These are phyloP conservation scores for Alternaria sp. DNA, from an alignment of 2,329 filamentous ascomycete species.

Conservation along the genomic window DNA sequence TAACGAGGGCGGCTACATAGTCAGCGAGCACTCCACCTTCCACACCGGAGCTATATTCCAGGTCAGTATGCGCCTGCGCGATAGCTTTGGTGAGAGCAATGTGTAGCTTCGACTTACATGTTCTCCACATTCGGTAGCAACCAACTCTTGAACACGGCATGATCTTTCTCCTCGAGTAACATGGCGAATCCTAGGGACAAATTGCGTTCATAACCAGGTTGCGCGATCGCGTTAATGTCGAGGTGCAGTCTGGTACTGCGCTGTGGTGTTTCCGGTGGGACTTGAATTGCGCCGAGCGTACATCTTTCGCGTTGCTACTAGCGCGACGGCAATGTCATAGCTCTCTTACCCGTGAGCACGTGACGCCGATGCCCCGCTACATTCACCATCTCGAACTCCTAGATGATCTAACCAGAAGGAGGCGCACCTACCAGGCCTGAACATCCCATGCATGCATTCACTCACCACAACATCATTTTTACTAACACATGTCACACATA, in stretches of 20 bases:
- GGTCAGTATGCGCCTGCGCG: slow-evolving; percentile 8
- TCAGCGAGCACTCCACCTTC: slow-evolving; percentile 83
- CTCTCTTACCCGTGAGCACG: slow-evolving; percentile 23
- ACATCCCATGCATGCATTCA: slow-evolving; percentile 10
- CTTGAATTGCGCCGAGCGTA: slow-evolving; percentile 3
- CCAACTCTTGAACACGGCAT: slow-evolving; percentile 73
- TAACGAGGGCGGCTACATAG: slow-evolving; percentile 79
- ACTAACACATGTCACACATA: neutral
- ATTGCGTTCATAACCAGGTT: slow-evolving; percentile 3
- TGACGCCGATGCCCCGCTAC: slow-evolving; percentile 23
- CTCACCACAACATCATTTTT: slow-evolving; percentile 12
- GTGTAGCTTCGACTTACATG: slow-evolving; percentile 61
- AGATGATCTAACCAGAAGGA: neutral
- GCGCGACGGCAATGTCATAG: slow-evolving; percentile 19
- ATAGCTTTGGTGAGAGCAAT: neutral
- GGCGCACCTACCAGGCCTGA: neutral
- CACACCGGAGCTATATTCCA: slow-evolving; percentile 69
- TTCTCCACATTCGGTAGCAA: slow-evolving; percentile 78
- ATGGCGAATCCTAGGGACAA: slow-evolving; percentile 46
- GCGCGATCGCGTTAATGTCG: neutral
- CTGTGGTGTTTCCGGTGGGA: neutral
- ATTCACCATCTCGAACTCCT: slow-evolving; percentile 14
- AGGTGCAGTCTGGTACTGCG: neutral
- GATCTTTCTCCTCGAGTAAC: slow-evolving; percentile 62
- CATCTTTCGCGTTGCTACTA: slow-evolving; percentile 20